Evolutionary conservation across 345 rosid species (phyloP), one percentile per base, ranked within the genome.

Genomic region (Gossypium mustelinum): DNA sequence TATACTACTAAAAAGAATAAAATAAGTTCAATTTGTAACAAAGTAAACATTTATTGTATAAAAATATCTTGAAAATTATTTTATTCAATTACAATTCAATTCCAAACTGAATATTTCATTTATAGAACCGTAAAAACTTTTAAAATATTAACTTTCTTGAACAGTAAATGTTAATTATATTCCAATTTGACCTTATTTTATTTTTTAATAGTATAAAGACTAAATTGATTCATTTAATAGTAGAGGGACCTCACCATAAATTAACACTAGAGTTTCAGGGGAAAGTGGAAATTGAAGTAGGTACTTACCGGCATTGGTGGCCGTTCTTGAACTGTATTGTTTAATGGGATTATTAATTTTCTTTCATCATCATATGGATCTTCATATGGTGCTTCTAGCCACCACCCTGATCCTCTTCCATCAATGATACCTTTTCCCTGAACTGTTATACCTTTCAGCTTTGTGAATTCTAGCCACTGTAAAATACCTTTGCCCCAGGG

Each of bases 331-430:
- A 80, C 27, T 3, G 96, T 77, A 73, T 58, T 81, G 82, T 93
- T 91, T 39, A 88, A 61, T 2, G 96, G 97, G 50, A 88, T 51
- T 71, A 88, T 79, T 68, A 88, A 87, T 70, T 83, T 86, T 68
- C 80, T 60, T 74, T 90, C 93, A 20, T 86, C 87, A 7, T 95
- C 97, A 3, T 77, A 57, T 25, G 90, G 90, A 71, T 86, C 88
- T 56, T 86, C 84, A 11, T 77, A 82, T 12, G 91, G 90, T 29
- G 81, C 66, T 57, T 81, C 88, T 80, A 88, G 86, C 99, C 99
- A 95, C 99, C 99, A 95, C 54, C 83, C 86, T 39, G 99, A 86
- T 16, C 99, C 99, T 81, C 96, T 85, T 76, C 99, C 99, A 77
- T 95, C 99, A 68, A 95, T 84, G 48, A 85, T 80, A 57, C 99